Evolutionary conservation across 225 moss, liverwort and hornwort genomes (phyloP), one percentile per base, ranked within the genome.

Genomic region (Polytrichum formosum): DNA sequence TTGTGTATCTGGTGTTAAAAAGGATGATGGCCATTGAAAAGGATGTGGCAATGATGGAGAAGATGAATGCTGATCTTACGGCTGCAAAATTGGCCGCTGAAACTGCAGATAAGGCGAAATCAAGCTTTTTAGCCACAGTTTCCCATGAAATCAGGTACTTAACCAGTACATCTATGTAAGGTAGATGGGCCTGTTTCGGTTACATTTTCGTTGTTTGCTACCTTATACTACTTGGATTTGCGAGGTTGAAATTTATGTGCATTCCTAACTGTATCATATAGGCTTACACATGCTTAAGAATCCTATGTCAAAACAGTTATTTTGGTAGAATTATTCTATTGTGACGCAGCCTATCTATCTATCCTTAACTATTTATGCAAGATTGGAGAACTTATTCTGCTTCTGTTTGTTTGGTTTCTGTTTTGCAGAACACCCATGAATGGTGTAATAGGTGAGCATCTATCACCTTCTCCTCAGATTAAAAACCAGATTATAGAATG

Each of bases 391-490:
- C 28, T 31, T 21, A 70, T 33, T 53, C 26, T 23, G 58, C 6
- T 37, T 65, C 26, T 23, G 65, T 8, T 35, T 77, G 64, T 21
- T 26, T 28, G 53, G 53, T 21, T 6, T 6, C 54, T 72, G 28
- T 75, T 67, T 70, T 80, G 87, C 90, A 92, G 90, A 74, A 92
- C 92, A 69, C 90, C 92, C 46, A 92, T 92, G 92, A 92, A 92
- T 53, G 92, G 92, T 72, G 90, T 92, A 54, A 88, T 92, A 26
- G 92, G 92, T 77, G 64, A 81, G 84, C 67, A 13, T 61, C 31
- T 18, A 61, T 23, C n/a, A 37, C n/a, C 22, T 27, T n/a, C 9
- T 28, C 28, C 30, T 20, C 20, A 46, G 46, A 46, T 46, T 46
- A 4, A 46, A 46, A 46, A 46, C 46, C 13, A 2, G 46, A 16